Evolutionary conservation across 495 filamentous ascomycete genomes (phyloP).

Genomic region (Penicillium maclennaniae): DNA sequence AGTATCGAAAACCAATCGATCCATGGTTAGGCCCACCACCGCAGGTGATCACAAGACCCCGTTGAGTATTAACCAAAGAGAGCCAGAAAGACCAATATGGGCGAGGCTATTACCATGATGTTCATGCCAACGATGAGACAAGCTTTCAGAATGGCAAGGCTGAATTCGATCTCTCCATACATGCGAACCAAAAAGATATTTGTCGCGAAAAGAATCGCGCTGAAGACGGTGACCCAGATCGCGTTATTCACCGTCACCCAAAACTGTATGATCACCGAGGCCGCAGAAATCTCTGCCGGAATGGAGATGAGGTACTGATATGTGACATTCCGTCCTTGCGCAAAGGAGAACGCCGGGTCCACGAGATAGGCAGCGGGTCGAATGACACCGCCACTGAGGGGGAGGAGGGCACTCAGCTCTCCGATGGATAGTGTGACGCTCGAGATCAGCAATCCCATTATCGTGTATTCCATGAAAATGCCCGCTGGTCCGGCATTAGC

Average conservation of each 20-base stretch:
- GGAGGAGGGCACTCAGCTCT: slow-evolving; percentile 26
- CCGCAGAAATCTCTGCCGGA: slow-evolving; percentile 37
- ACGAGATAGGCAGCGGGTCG: slow-evolving; percentile 26
- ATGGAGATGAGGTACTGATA: slow-evolving; percentile 33
- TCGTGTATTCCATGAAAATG: slow-evolving; percentile 23
- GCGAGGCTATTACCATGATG: slow-evolving; percentile 27
- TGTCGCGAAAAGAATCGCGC: slow-evolving; percentile 39
- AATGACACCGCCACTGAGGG: slow-evolving; percentile 27
- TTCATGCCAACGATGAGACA: slow-evolving; percentile 43
- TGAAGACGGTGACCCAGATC: slow-evolving; percentile 42
- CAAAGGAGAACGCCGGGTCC: slow-evolving; percentile 31
- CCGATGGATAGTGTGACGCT: slow-evolving; percentile 22
- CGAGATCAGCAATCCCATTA: slow-evolving; percentile 22
- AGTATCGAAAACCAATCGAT: slow-evolving; percentile 16
- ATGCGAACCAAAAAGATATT: slow-evolving; percentile 37
- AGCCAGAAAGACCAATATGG: background rate
- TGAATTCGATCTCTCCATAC: slow-evolving; percentile 44
- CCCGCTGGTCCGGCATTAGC: slow-evolving; percentile 58
- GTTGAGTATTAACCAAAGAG: background rate
- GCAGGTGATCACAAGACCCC: slow-evolving; percentile 40
- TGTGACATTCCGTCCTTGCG: slow-evolving; percentile 25
- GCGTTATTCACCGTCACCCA: slow-evolving; percentile 34
- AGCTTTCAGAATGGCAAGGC: slow-evolving; percentile 38
- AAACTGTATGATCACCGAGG: slow-evolving; percentile 46
- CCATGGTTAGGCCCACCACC: slow-evolving; percentile 15